Conservation (phyloP, 2,329 filamentous ascomycete species). For the Apiospora saccharicola region DNA sequence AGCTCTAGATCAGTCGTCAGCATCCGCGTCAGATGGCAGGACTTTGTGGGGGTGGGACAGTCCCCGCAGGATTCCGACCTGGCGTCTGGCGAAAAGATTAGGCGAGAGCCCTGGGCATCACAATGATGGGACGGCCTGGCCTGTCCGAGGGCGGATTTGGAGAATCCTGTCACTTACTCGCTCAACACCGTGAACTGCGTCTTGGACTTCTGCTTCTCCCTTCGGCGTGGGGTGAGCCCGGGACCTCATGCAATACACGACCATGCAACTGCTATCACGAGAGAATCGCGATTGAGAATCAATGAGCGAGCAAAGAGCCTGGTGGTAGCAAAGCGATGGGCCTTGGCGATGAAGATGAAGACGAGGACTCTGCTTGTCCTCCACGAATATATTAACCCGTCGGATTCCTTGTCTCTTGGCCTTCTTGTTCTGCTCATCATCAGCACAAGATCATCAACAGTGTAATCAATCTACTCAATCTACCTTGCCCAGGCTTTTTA, state of each 20-base stretch:
- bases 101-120: not conserved
- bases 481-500: not conserved
- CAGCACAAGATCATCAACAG: not conserved
- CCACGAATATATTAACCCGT: not conserved
- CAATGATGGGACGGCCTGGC: conserved; percentile 2
- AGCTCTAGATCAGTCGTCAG: not conserved
- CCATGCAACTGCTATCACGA: not conserved
- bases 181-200: not conserved
- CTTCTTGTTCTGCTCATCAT: not conserved
- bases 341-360: not conserved
- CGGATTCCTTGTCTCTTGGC: not conserved
- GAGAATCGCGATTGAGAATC: not conserved
- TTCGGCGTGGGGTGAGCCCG: not conserved
- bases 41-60: not conserved
- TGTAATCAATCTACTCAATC: not conserved
- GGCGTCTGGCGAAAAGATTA: not conserved
- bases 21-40: not conserved
- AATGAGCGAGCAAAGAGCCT: not conserved
- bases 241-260: not conserved
- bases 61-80: no score
- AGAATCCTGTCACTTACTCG: not conserved
- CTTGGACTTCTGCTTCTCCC: not conserved
- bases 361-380: not conserved
- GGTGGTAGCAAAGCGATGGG: not conserved
- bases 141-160: not conserved